Conservation (phyloP, 805 yeast genomes). For the Dipodascopsis uninucleata region DNA sequence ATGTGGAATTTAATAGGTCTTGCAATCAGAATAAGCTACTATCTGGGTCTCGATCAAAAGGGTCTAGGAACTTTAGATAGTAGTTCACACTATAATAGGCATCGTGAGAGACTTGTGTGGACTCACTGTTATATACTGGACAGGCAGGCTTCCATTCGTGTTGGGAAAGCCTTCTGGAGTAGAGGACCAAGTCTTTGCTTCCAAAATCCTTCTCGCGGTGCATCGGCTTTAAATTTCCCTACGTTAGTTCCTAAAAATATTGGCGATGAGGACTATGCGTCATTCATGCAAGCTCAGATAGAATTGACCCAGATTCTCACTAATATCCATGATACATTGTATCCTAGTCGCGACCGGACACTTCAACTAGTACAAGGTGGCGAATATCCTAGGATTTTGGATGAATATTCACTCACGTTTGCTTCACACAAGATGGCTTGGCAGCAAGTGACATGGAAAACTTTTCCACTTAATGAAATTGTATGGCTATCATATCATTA, state of each 20-base stretch:
- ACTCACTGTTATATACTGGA: background rate
- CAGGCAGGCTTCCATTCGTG: background rate
- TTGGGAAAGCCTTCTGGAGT: background rate
- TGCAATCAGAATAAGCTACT: background rate
- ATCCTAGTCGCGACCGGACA: conserved; percentile 25
- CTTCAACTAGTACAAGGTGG: conserved; percentile 28
- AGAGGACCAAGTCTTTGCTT: background rate
- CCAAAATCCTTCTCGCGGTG: no score
- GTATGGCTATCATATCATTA: conserved; percentile 28
- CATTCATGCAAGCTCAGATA: background rate
- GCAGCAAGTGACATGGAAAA: conserved; percentile 25
- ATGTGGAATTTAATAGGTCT: background rate
- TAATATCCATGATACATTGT: background rate
- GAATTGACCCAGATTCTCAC: background rate
- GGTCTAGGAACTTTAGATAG: background rate
- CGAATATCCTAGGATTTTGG: conserved; percentile 28
- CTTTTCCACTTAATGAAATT: conserved; percentile 25
- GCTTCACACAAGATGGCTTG: conserved; percentile 25
- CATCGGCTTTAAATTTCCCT: background rate
- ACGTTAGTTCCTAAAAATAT: background rate
- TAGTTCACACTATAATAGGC: no score
- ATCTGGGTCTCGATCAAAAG: background rate
- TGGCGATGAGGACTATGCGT: conserved; percentile 1
- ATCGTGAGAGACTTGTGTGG: background rate
- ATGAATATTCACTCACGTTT: conserved; percentile 30